Percentiles rank a stretch among this genome's conserved stretches.
Evolutionary conservation across 495 filamentous ascomycete genomes (phyloP).

Genomic region (Aspergillus mulundensis): DNA sequence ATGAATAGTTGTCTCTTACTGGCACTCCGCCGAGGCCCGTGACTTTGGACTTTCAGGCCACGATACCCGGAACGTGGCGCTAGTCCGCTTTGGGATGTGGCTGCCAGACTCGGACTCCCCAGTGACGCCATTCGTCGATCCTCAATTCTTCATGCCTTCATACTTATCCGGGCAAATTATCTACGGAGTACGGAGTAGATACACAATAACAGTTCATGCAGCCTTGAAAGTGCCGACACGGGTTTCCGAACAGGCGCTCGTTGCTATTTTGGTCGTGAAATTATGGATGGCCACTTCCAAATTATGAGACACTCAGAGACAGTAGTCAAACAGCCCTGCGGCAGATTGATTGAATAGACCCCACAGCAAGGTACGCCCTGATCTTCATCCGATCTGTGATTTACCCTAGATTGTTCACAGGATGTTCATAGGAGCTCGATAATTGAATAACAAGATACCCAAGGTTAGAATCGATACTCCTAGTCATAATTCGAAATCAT

Average conservation of each 20-base stretch:
- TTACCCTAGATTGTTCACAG: not conserved
- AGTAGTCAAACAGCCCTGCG: not conserved
- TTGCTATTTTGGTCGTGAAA: not conserved
- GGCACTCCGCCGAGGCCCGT: slow-evolving; percentile 17
- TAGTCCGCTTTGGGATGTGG: slow-evolving; percentile 27
- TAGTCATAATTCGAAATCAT: not conserved
- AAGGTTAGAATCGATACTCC: not conserved
- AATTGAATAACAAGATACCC: not conserved
- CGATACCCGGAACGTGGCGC: slow-evolving; percentile 39
- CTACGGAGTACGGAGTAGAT: too few relatives aligned
- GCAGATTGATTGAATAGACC: not conserved
- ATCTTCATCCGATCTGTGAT: slow-evolving; percentile 10
- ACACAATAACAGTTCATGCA: too few relatives aligned
- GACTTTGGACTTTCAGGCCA: slow-evolving; percentile 36
- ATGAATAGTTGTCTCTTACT: slow-evolving; percentile 12
- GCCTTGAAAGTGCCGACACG: not conserved
- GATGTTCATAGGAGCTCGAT: not conserved
- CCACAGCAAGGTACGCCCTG: slow-evolving; percentile 11
- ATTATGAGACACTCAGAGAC: not conserved
- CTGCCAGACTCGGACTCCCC: slow-evolving; percentile 8
- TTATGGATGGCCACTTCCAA: not conserved
- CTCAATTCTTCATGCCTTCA: slow-evolving; percentile 5
- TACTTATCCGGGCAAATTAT: not conserved
- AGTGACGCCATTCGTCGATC: slow-evolving; percentile 31
- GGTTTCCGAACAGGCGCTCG: not conserved